Conservation (phyloP, 257 asterid species). For the Scutellaria barbata region DNA sequence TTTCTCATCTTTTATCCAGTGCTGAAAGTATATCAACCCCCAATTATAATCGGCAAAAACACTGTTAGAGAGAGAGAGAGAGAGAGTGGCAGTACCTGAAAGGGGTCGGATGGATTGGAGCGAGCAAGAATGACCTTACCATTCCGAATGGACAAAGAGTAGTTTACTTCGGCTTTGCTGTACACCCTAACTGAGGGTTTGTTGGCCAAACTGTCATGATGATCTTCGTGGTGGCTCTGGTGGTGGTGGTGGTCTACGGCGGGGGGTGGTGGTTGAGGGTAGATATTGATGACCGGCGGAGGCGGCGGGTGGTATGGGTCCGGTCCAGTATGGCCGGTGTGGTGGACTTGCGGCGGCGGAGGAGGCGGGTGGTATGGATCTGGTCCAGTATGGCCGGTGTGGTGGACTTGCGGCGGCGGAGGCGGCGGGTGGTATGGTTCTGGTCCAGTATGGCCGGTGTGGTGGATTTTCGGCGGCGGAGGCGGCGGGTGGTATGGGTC, state of each 20-base stretch:
- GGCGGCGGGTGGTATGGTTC: conserved; percentile 21
- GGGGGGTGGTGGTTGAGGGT: conserved; percentile 26
- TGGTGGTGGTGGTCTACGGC: conserved; percentile 40
- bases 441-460: conserved; percentile 38
- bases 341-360: conserved; percentile 45
- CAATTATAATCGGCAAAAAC: too few relatives aligned
- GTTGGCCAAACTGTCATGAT: conserved; percentile 25
- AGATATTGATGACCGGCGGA: not conserved
- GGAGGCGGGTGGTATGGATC: conserved; percentile 26
- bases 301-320: conserved; percentile 30
- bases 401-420: conserved; percentile 38
- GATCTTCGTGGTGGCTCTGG: conserved; percentile 15
- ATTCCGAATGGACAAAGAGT: conserved; percentile 59
- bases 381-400: conserved; percentile 38
- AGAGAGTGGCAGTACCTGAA: conserved; percentile 41
- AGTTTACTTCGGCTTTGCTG: conserved; percentile 54
- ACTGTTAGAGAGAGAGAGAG: not conserved
- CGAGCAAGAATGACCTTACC: conserved; percentile 66
- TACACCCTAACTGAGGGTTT: conserved; percentile 61
- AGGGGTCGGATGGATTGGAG: conserved; percentile 58
- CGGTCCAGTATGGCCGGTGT: conserved; percentile 38
- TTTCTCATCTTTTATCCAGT: conserved; percentile 75
- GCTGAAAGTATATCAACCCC: conserved; percentile 40
- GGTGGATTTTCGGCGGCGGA: conserved; percentile 46
- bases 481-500: too few relatives aligned